These are phyloP conservation scores for Hirschioporus abietinus DNA, from an alignment of 768 basidiomycete species.

Conservation along the genomic window DNA sequence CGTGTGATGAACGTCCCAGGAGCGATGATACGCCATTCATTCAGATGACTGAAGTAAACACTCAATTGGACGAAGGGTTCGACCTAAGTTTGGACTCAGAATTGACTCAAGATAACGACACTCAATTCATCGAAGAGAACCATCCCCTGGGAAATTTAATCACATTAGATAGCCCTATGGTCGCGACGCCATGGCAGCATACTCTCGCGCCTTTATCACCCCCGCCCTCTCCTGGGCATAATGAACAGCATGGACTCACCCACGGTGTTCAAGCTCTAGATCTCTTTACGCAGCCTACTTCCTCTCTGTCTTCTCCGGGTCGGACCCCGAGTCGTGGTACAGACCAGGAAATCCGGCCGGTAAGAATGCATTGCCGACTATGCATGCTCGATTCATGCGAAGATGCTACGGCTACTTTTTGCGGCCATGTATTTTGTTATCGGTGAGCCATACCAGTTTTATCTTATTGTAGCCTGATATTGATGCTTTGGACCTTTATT, in stretches of 20 bases:
- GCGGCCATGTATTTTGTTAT: neutral
- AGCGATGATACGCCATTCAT: neutral
- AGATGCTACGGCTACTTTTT: neutral
- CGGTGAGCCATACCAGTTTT: neutral
- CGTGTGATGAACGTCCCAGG: no score
- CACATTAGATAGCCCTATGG: neutral
- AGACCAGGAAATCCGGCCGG: neutral
- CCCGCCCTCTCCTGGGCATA: neutral
- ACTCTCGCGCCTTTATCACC: neutral
- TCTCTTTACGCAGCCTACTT: neutral
- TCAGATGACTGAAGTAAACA: neutral
- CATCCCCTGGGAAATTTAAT: neutral
- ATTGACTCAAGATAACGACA: neutral
- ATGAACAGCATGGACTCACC: neutral
- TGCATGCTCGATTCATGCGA: neutral
- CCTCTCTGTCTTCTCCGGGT: neutral
- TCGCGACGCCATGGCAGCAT: neutral
- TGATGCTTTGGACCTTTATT: neutral
- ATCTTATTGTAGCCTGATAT: neutral
- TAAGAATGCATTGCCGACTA: neutral
- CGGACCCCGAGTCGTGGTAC: no score
- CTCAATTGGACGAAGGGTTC: neutral
- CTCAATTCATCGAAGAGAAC: conserved; percentile 1
- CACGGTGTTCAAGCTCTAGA: neutral
- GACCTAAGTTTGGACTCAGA: neutral